Evolutionary conservation across 139 green algal genomes (phyloP).

Genomic region (Tetradesmus obliquus): DNA sequence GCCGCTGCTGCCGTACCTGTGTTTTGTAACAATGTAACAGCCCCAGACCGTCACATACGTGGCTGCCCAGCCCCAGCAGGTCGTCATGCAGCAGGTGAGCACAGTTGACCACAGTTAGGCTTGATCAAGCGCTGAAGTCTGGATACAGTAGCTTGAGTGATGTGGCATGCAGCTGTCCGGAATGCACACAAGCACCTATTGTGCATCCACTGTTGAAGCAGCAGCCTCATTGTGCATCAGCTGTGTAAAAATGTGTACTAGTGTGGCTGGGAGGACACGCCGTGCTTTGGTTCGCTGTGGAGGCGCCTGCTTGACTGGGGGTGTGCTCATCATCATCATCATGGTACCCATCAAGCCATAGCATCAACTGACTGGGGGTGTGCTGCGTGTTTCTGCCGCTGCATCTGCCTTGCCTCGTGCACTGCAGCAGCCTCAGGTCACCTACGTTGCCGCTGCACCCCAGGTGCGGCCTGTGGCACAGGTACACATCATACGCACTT

Average conservation of each 20-base stretch:
- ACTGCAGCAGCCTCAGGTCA: slow-evolving; percentile 4
- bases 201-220: neutral
- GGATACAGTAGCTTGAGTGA: too few relatives aligned
- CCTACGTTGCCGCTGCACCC: slow-evolving; percentile 4
- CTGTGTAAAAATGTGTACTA: too few relatives aligned
- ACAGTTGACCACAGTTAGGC: neutral
- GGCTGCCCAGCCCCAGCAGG: slow-evolving; percentile 12
- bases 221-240: neutral
- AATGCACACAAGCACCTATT: too few relatives aligned
- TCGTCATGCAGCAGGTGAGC: neutral
- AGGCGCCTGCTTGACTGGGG: too few relatives aligned
- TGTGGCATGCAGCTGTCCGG: too few relatives aligned
- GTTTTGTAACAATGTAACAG: neutral
- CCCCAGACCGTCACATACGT: neutral
- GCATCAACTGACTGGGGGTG: too few relatives aligned
- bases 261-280: too few relatives aligned
- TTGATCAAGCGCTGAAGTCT: too few relatives aligned
- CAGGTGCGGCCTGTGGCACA: slow-evolving; percentile 2
- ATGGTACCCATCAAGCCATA: too few relatives aligned
- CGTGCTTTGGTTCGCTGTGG: too few relatives aligned
- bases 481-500: neutral
- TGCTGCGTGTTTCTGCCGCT: neutral
- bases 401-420: neutral
- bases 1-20: neutral
- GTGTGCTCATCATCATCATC: too few relatives aligned